Evolutionary conservation across 2,329 filamentous ascomycete genomes (phyloP), one percentile per base, ranked within the genome.

Genomic region (Mycosphaerella sp.): DNA sequence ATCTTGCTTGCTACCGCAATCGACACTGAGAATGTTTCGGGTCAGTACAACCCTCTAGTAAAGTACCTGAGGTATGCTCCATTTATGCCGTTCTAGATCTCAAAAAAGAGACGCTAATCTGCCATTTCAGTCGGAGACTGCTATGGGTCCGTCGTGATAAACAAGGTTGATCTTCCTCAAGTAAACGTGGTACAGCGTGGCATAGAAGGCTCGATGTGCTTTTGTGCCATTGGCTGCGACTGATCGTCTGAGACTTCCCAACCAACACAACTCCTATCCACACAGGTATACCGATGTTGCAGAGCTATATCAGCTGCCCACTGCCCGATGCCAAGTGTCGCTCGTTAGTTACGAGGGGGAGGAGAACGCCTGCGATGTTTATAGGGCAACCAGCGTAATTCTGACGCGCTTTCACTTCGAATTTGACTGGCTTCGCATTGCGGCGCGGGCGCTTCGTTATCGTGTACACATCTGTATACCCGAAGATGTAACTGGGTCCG

Each of bases 141-240:
- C 34, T 41, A 45, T 45, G 41, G 48, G 44, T 51, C 44, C 48
- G 45, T 51, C 48, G 48, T 51, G 17, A 8, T 39, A 23, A 17
- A 23, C 14, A 51, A 21, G 23, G 38, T 41, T 44, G 31, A 17
- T 32, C 48, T 51, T 29, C 45, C 48, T 51, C 23, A 17, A 45
- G 29, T 29, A 41, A 51, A 51, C 48, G 48, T 51, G 48, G 40
- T 44, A 39, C 32, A 32, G n/a, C 40, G 31, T 51, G 34, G 48
- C 48, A 38, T 21, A 14, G 31, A 38, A 29, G 41, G 23, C 34
- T 51, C 48, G 48, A 31, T 51, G 48, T 39, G 23, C 3, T 2
- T 2, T 21, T 9, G 21, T 32, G 26, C 31, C 41, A 51, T 51
- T 51, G 48, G 48, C 11, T 31, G 21, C 9, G 14, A 21, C 32